Evolutionary conservation across 805 yeast genomes (phyloP), one percentile per base, ranked within the genome.

Genomic region (Candida andamanensis): DNA sequence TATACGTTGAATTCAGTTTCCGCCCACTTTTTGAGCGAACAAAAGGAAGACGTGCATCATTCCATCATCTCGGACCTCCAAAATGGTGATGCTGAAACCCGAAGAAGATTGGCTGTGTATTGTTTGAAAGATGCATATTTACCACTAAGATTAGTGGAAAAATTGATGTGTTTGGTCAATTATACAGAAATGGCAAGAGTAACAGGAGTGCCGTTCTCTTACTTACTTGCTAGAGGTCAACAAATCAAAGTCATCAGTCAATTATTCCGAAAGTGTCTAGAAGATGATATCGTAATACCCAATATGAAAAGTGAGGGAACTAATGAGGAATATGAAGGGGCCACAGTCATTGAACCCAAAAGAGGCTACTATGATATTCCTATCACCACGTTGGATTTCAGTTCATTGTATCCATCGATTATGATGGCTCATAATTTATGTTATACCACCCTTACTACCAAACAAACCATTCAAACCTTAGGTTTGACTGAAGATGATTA

Each of bases 171-270:
- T 47, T 67, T 92, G 39, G 95, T 94, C 39, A 92, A 92, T 51
- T 92, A 92, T 59, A 90, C 97, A 1, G 99, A 92, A 60, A 92
- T 92, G 99, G 97, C 98, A 2, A 80, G 99, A 65, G 99, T 92
- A 17, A 92, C 98, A 0, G 99, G 99, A 44, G 97, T 92, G 8
- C 98, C 99, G 0, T 86, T 92, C 49, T 82, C 96, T 1, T 90
- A 78, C 51, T 69, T 92, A 40, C 63, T 92, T 26, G 56, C 94
- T 11, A 74, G 99, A 52, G 99, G 99, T 24, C 99, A 92, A 63
- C 98, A 94, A 59, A 90, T 92, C 56, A 92, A 92, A 57, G 99
- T 92, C 50, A 78, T 92, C 30, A 89, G 97, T 0, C 99, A 92
- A 61, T 67, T 92, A 29, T 92, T 85, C 61, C 72, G 99, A 46